Evolutionary conservation across 495 filamentous ascomycete species (phyloP).

Genomic region (Podospora bellae-mahoneyi): DNA sequence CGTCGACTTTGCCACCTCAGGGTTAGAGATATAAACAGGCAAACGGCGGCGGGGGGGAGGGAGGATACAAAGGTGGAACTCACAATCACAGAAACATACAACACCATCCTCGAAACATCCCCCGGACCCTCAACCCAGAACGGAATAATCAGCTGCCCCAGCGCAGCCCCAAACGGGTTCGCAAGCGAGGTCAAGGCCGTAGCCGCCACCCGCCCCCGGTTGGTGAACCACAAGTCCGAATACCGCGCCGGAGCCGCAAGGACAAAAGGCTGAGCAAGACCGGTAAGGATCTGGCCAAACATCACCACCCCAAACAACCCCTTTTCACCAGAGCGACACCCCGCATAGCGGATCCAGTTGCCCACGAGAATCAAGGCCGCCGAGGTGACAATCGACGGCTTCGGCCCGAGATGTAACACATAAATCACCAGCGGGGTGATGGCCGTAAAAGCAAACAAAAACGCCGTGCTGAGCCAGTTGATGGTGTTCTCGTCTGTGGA

Average conservation of each 20-base stretch:
- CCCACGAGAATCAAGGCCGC: slow-evolving; percentile 72
- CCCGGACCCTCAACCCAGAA: slow-evolving; percentile 60
- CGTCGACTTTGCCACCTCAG: slow-evolving; percentile 50
- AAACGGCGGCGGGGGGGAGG: slow-evolving; percentile 4
- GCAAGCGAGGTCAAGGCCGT: slow-evolving; percentile 82
- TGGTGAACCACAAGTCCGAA: slow-evolving; percentile 92
- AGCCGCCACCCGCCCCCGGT: slow-evolving; percentile 75
- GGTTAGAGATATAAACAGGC: slow-evolving; percentile 15
- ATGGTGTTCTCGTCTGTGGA: slow-evolving; percentile 67
- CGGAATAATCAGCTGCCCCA: slow-evolving; percentile 83
- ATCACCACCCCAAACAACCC: slow-evolving; percentile 71
- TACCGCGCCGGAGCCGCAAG: slow-evolving; percentile 86
- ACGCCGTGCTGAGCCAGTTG: slow-evolving; percentile 89
- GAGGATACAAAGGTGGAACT: slow-evolving; percentile 24
- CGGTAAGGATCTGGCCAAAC: slow-evolving; percentile 92
- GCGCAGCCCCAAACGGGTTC: slow-evolving; percentile 82
- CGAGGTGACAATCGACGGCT: slow-evolving; percentile 68
- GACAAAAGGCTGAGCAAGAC: slow-evolving; percentile 88
- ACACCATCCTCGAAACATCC: slow-evolving; percentile 75
- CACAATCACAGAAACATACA: slow-evolving; percentile 84
- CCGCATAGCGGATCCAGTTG: slow-evolving; percentile 91
- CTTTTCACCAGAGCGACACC: slow-evolving; percentile 54
- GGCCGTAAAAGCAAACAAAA: slow-evolving; percentile 77
- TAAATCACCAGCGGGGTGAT: slow-evolving; percentile 72
- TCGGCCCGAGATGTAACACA: slow-evolving; percentile 75